Percentiles rank a stretch among this genome's conserved stretches.
Evolutionary conservation across 495 filamentous ascomycete genomes (phyloP).

Genomic region (Aspergillus sclerotiicarbonarius): DNA sequence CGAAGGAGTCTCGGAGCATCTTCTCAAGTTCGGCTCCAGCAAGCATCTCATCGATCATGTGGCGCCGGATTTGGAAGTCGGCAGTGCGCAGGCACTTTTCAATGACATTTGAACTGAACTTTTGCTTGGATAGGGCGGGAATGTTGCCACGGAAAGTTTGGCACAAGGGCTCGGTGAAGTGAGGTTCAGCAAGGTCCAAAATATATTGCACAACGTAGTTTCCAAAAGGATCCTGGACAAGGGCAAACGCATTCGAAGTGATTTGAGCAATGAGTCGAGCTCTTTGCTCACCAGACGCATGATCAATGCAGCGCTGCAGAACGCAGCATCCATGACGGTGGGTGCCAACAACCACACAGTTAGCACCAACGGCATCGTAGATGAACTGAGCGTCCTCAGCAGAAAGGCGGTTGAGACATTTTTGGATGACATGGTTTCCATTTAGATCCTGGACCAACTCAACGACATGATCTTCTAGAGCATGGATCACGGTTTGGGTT

Average conservation of each 20-base stretch:
- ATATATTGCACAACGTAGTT: conserved; percentile 99
- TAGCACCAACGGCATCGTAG: conserved; percentile 82
- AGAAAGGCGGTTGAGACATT: conserved; percentile 90
- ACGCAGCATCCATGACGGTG: conserved; percentile 98
- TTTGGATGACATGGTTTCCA: conserved; percentile 98
- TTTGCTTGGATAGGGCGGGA: conserved; percentile 81
- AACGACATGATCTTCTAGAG: conserved; percentile 76
- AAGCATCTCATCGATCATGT: conserved; percentile 82
- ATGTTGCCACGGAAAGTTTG: conserved; percentile 72
- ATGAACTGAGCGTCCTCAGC: conserved; percentile 88
- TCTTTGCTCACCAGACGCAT: conserved; percentile 88
- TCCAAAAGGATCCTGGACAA: conserved; percentile 95
- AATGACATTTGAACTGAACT: conserved; percentile 98
- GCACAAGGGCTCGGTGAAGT: conserved; percentile 83
- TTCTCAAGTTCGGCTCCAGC: conserved; percentile 72
- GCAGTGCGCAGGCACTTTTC: conserved; percentile 94
- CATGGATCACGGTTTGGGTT: conserved; percentile 76
- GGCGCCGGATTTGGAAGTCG: conserved; percentile 62
- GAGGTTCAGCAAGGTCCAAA: conserved; percentile 79
- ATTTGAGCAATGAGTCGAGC: conserved; percentile 81
- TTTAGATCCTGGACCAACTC: conserved; percentile 95
- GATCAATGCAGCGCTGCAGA: conserved; percentile 95
- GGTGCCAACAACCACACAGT: conserved; percentile 89
- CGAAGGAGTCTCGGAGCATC: conserved; percentile 85
- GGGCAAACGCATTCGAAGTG: conserved; percentile 71